These are phyloP conservation scores for Alternaria angustiovoidea DNA, from an alignment of 2,329 filamentous ascomycete genomes.

Conservation along the genomic window DNA sequence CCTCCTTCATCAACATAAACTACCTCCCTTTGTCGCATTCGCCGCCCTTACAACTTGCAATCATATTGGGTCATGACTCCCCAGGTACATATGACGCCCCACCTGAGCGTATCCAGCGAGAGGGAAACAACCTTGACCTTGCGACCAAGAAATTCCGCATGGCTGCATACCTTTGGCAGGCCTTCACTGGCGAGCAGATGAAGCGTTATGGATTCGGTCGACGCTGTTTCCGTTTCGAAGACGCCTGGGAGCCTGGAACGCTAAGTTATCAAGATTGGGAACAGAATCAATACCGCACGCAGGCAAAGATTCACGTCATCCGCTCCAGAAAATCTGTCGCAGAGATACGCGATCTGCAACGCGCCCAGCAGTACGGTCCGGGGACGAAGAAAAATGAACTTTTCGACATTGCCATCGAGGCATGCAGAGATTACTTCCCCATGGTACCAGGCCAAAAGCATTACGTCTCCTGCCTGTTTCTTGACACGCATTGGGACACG, in stretches of 20 bases:
- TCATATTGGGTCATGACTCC: conserved; percentile 88
- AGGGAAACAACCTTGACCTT: conserved; percentile 81
- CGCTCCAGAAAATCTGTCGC: conserved; percentile 82
- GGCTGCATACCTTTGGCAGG: conserved; percentile 96
- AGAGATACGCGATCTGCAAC: conserved; percentile 79
- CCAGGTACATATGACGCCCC: conserved; percentile 83
- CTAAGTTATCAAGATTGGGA: conserved; percentile 78
- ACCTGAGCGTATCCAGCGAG: conserved; percentile 75
- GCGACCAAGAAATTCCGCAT: conserved; percentile 92
- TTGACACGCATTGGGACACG: conserved; percentile 90
- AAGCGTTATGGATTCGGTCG: conserved; percentile 85
- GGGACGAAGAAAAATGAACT: conserved; percentile 76
- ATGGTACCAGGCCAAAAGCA: conserved; percentile 79
- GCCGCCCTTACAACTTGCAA: conserved; percentile 88
- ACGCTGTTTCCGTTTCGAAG: conserved; percentile 88
- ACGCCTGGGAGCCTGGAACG: conserved; percentile 90
- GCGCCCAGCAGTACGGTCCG: conserved; percentile 77
- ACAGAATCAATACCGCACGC: conserved; percentile 79
- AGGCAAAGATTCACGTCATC: conserved; percentile 89
- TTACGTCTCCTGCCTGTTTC: conserved; percentile 84
- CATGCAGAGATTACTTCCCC: conserved; percentile 79
- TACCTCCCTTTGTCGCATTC: conserved; percentile 81
- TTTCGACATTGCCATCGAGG: conserved; percentile 78
- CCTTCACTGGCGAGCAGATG: conserved; percentile 97
- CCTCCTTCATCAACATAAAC: conserved; percentile 81